Percentiles rank a stretch among this genome's conserved stretches.
Conservation (phyloP, 768 basidiomycete genomes). For the Tephrocybe rancida region DNA sequence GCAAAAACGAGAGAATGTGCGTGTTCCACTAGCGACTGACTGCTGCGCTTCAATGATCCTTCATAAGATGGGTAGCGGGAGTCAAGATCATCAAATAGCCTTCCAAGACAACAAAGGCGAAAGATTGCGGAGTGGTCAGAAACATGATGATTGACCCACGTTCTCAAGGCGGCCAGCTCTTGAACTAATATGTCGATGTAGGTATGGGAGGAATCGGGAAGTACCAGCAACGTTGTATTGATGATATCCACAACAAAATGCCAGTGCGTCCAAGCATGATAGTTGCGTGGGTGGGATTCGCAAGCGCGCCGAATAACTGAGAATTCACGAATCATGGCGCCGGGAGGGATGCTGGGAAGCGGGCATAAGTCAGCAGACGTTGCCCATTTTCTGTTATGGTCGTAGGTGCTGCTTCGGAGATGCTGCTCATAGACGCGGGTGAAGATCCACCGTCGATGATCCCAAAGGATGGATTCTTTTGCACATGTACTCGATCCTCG, state of each 20-base stretch:
- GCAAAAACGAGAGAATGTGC: constrained; percentile 47
- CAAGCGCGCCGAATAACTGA: constrained; percentile 49
- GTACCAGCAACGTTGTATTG: constrained; percentile 14
- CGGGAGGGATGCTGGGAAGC: constrained; percentile 37
- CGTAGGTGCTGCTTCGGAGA: background rate
- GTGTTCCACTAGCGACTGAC: constrained; percentile 35
- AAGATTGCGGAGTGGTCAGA: constrained; percentile 71
- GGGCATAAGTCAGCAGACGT: constrained; percentile 24
- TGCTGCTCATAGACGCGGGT: constrained; percentile 28
- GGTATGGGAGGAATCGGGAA: constrained; percentile 17
- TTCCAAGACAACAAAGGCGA: constrained; percentile 45
- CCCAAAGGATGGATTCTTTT: constrained; percentile 72
- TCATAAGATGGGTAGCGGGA: background rate
- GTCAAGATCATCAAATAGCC: constrained; percentile 24
- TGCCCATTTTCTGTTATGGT: constrained; percentile 20
- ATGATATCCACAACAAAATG: constrained; percentile 45
- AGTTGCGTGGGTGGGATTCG: constrained; percentile 70
- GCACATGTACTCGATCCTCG: constrained; percentile 54
- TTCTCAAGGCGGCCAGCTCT: constrained; percentile 38
- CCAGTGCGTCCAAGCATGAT: constrained; percentile 74
- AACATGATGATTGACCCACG: constrained; percentile 66
- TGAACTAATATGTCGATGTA: constrained; percentile 35
- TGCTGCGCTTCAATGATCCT: background rate
- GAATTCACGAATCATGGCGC: constrained; percentile 49
- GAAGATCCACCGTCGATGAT: constrained; percentile 71